Conservation (phyloP, 441 rosid species). For the Melastoma candidum region DNA sequence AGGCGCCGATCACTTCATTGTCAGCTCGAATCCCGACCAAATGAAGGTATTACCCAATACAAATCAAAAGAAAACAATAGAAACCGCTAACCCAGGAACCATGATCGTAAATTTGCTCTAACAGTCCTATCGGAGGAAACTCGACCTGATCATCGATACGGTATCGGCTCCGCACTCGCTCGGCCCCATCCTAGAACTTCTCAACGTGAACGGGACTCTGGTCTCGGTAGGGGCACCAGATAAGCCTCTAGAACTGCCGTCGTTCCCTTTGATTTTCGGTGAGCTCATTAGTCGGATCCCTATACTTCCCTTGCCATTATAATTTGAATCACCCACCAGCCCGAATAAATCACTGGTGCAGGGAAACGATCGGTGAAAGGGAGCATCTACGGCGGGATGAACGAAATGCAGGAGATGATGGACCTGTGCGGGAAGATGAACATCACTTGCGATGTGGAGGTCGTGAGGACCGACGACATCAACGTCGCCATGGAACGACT, state of each 20-base stretch:
- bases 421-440: conserved; percentile 56
- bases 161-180: conserved; percentile 61
- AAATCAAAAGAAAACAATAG: background rate
- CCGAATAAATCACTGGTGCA: conserved; percentile 3
- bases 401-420: conserved; percentile 77
- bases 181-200: conserved; percentile 53
- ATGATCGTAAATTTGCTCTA: background rate
- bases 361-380: conserved; percentile 68
- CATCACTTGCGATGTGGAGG: conserved; percentile 52
- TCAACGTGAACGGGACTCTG: conserved; percentile 57
- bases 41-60: conserved; percentile 36
- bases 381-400: conserved; percentile 52
- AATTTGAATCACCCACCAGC: no score
- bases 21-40: conserved; percentile 36
- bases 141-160: conserved; percentile 64
- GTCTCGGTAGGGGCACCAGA: conserved; percentile 50
- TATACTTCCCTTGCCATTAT: no score
- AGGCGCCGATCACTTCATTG: conserved; percentile 56
- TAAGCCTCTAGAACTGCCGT: conserved; percentile 48
- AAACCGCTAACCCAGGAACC: no score
- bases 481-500: conserved; percentile 58
- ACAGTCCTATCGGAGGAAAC: conserved; percentile 38
- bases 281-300: background rate
- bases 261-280: conserved; percentile 67
- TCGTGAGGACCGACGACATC: conserved; percentile 40